Base-by-base conservation (phyloP, 805 yeast genomes). In the Metschnikowia rubicola region DNA sequence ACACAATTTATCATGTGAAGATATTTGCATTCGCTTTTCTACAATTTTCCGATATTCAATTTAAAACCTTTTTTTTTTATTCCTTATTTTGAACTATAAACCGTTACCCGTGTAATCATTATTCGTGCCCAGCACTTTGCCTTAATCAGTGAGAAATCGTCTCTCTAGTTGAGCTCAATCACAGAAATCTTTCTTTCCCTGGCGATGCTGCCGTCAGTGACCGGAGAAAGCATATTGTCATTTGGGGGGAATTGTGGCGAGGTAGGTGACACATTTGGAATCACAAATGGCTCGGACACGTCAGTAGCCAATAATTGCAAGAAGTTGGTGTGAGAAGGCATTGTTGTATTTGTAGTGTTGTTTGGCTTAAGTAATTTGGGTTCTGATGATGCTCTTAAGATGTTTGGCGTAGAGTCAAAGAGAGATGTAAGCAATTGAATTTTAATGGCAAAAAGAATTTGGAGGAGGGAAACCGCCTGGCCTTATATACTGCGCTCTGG, bases 221-320 rank as follows among this genome's bases (percentile, higher is more conserved):
- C 41, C 12, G 48, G 48, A 10, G 54, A 37, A 6, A 47, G 47
- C 13, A 32, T 13, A 17, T 50, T 39, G 19, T 37, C 40, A 36
- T 49, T 42, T 11, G 49, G 41, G 3, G 39, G 29, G 19, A 57
- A 43, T 33, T 46, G 36, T 15, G 72, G 68, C 12, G 71, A 73
- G 8, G 73, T 74, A 32, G 88, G 88, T 1, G 88, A 81, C 39
- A 82, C 74, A 51, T 77, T 66, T 58, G 83, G 83, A 58, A 84
- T 82, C 45, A 84, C 75, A 58, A 83, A 83, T 55, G 90, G 88
- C 64, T 78, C 72, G 48, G 79, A 73, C 42, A 75, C 65, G 51
- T 80, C 81, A 44, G 80, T 74, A 35, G 84, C 73, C 63, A 83
- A 73, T 21, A 21, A 21, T 39, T 74, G 71, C 63, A 83, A 71